These are phyloP conservation scores for Ruellia speciosa DNA, from an alignment of 305 asterid genomes.

Conservation along the genomic window DNA sequence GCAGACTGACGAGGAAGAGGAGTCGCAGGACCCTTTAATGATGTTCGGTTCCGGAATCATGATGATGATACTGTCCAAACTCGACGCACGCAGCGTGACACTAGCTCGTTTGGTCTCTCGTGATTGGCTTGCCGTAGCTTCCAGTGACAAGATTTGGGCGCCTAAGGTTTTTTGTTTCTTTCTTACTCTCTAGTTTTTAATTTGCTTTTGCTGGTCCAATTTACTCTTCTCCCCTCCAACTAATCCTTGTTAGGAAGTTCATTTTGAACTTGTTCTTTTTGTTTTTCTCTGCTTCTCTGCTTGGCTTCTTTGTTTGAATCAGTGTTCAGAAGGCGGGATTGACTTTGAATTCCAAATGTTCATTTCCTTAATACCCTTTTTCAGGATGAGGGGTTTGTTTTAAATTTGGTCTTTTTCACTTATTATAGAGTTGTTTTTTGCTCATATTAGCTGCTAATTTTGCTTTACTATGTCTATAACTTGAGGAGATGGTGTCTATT, in stretches of 20 bases:
- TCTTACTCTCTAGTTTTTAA: neutral
- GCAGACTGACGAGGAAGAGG: slow-evolving; percentile 13
- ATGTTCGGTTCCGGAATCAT: slow-evolving; percentile 51
- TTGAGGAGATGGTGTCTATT: no score
- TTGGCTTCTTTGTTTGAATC: neutral
- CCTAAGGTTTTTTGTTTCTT: slow-evolving; percentile 36
- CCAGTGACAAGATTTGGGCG: slow-evolving; percentile 56
- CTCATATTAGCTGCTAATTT: neutral
- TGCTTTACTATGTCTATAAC: neutral
- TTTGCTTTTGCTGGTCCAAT: neutral
- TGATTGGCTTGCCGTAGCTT: slow-evolving; percentile 56
- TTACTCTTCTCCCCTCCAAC: neutral
- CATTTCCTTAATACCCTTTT: neutral
- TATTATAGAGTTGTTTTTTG: neutral
- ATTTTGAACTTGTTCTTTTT: neutral
- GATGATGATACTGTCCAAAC: slow-evolving; percentile 40
- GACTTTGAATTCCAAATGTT: neutral
- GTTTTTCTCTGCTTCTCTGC: neutral
- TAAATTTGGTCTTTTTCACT: neutral
- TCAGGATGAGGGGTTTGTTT: neutral
- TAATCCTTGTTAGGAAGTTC: neutral
- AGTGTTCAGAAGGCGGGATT: slow-evolving; percentile 1
- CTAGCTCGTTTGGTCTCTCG: slow-evolving; percentile 50
- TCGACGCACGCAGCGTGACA: slow-evolving; percentile 79
- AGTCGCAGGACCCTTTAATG: slow-evolving; percentile 43